phyloP scores from a whole-genome alignment of 768 basidiomycete species.

The Podaxis mareebaensis region DNA sequence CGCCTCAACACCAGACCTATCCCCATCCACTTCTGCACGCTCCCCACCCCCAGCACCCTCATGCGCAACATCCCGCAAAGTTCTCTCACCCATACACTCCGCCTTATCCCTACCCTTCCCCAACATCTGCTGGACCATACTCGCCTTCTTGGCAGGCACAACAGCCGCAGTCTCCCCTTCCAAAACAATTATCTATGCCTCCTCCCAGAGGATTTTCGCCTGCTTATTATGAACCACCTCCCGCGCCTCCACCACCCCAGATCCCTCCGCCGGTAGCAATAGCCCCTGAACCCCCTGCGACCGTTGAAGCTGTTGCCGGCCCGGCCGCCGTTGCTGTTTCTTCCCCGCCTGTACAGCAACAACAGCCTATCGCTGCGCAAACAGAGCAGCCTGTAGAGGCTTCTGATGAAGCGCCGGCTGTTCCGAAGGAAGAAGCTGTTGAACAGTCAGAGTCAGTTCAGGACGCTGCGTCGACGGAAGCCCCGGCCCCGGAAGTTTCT shows the following conservation, averaged over 20 bases:
- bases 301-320: background rate
- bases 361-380: background rate
- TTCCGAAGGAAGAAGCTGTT: background rate
- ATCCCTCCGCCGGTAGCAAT: conserved; percentile 5
- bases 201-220: conserved; percentile 20
- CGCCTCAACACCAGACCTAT: conserved; percentile 31
- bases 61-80: conserved; percentile 33
- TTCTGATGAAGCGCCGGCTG: background rate
- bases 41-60: conserved; percentile 24
- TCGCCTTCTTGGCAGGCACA: conserved; percentile 46
- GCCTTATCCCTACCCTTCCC: conserved; percentile 36
- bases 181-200: conserved; percentile 63
- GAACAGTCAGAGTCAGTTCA: background rate
- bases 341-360: background rate
- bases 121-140: conserved; percentile 33
- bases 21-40: conserved; percentile 25
- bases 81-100: conserved; percentile 33
- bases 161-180: conserved; percentile 47
- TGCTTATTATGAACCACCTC: conserved; percentile 13
- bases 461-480: background rate
- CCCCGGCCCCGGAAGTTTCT: background rate
- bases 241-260: conserved; percentile 2
- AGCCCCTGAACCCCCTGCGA: background rate
- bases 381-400: background rate
- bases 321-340: background rate